Evolutionary conservation across 768 basidiomycete genomes (phyloP).

Genomic region (Mycena floridula): DNA sequence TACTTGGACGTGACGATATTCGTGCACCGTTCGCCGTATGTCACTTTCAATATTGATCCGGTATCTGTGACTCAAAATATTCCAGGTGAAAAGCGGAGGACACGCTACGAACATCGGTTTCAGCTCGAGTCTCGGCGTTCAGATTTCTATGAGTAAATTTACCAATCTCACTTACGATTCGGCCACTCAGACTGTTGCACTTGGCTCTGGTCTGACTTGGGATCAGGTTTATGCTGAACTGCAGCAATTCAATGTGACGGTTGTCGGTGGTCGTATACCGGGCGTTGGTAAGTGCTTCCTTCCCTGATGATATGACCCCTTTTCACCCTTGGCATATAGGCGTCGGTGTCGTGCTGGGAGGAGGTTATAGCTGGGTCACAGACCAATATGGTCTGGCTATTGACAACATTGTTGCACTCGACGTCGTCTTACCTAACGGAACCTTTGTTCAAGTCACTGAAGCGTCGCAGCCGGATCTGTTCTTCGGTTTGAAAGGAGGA

Average conservation of each 20-base stretch:
- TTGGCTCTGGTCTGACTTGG: constrained; percentile 25
- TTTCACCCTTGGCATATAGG: not conserved
- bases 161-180: constrained; percentile 16
- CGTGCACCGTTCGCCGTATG: not conserved
- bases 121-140: constrained; percentile 33
- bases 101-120: constrained; percentile 29
- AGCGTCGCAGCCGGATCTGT: constrained; percentile 26
- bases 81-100: constrained; percentile 17
- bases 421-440: constrained; percentile 35
- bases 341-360: not conserved
- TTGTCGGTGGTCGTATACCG: constrained; percentile 36
- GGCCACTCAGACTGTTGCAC: constrained; percentile 11
- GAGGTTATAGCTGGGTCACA: constrained; percentile 39
- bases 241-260: constrained; percentile 26
- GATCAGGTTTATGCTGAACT: constrained; percentile 38
- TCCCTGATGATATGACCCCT: constrained; percentile 30
- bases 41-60: no score
- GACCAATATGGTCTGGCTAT: constrained; percentile 16
- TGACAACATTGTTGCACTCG: constrained; percentile 32
- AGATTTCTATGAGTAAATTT: constrained; percentile 28
- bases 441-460: constrained; percentile 23
- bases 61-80: not conserved
- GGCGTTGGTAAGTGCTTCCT: constrained; percentile 34
- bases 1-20: not conserved
- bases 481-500: constrained; percentile 34